A percentile compares a stretch with the other conserved stretches of the same genome.
Evolutionary conservation across 257 asterid species (phyloP).

Genomic region (Eustoma russellianum): DNA sequence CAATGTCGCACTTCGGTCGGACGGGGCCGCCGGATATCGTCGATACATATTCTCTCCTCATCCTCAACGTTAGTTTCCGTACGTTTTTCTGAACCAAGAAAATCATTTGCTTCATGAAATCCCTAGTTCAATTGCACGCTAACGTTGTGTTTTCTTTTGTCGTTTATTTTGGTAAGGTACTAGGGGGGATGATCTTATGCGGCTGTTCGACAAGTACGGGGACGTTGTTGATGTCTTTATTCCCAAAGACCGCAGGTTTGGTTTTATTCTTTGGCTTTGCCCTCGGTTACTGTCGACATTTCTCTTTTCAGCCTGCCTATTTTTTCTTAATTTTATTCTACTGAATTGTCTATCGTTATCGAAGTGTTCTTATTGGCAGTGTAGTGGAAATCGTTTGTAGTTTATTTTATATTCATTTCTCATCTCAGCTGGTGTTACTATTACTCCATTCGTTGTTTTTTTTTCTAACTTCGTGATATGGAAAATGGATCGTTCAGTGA

Average conservation of each 20-base stretch:
- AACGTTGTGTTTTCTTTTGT: background rate
- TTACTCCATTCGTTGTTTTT: no score
- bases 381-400: no score
- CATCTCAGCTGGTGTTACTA: no score
- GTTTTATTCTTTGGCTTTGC: background rate
- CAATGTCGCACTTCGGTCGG: constrained; percentile 63
- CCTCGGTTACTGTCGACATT: no score
- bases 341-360: no score
- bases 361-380: no score
- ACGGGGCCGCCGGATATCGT: constrained; percentile 78
- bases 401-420: no score
- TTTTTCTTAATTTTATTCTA: no score
- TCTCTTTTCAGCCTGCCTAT: no score
- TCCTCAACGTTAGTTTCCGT: constrained; percentile 76
- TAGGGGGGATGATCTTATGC: constrained; percentile 62
- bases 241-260: constrained; percentile 75
- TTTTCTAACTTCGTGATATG: no score
- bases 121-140: background rate
- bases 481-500: no score
- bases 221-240: constrained; percentile 81
- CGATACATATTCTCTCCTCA: constrained; percentile 66
- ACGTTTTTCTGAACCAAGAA: background rate
- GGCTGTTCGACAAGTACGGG: constrained; percentile 71
- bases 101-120: background rate
- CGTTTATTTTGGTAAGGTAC: background rate